Evolutionary conservation across 768 basidiomycete genomes (phyloP), one percentile per base, ranked within the genome.

Genomic region (Leccinum olivaceopallidum): DNA sequence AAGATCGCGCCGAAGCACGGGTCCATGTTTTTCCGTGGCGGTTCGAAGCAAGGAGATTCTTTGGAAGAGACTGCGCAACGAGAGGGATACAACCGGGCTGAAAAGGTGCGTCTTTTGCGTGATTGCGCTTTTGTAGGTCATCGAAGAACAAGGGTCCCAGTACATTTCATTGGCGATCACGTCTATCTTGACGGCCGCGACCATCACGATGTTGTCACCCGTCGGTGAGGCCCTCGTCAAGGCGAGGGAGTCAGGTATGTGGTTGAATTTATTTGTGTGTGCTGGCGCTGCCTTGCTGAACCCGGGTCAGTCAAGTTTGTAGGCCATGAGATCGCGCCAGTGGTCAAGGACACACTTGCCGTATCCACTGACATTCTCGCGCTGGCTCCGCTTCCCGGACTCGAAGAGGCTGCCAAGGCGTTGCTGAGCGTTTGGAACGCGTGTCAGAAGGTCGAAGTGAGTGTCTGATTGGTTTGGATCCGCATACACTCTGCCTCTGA

Each of bases 371-470:
- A 78, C 20, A 47, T 77, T 22, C 62, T 83, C 51, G 68, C 77
- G n/a, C 77, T 84, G 30, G 81, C 77, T 0, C 89, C 89, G 10
- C 67, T 90, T 14, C 79, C 81, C 0, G 86, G 85, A 0, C 75
- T 90, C 7, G 74, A 76, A 5, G 73, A 77, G 13, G 84, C 83
- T 0, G 87, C 84, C 0, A 76, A 72, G 47, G 80, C 79, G 4
- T 67, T 90, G 53, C 64, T 89, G 18, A 70, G 68, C 9, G 86
- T 90, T n/a, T 90, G 89, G 89, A 82, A 85, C 49, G 76, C 84
- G 0, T 76, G 86, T 6, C 78, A 85, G 59, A 65, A 73, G 24
- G 84, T 89, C 12, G 86, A 88, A 55, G 88, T 90, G 63, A 66
- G 85, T 76, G 1, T 24, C 9, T 30, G 5, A 7, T 37, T 37